phyloP scores from a whole-genome alignment of 1,284 basidiomycete species.

The Mycosarcoma maydis region DNA sequence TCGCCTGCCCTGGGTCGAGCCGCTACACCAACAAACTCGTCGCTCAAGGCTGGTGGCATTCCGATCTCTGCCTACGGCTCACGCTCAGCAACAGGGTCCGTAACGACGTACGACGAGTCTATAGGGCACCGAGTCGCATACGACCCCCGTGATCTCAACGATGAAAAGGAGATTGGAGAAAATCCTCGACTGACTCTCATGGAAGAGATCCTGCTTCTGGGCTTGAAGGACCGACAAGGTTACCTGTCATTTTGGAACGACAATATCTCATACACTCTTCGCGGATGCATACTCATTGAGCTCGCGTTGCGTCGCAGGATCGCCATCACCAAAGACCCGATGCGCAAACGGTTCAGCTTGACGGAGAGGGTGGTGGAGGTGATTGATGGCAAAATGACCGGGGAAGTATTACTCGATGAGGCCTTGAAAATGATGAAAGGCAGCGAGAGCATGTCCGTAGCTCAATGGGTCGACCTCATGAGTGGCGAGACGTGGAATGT shows the following conservation, averaged over 20 bases:
- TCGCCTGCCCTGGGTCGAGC: constrained; percentile 25
- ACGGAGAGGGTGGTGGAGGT: constrained; percentile 61
- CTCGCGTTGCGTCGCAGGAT: constrained; percentile 62
- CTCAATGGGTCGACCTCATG: constrained; percentile 65
- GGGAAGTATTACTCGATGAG: constrained; percentile 65
- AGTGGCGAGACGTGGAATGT: constrained; percentile 67
- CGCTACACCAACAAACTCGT: constrained; percentile 23
- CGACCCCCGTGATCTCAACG: constrained; percentile 88
- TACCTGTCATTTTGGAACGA: constrained; percentile 67
- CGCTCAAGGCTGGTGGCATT: constrained; percentile 15
- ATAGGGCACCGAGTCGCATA: constrained; percentile 75
- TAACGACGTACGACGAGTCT: constrained; percentile 41
- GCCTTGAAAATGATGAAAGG: constrained; percentile 62
- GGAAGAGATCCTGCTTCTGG: constrained; percentile 93
- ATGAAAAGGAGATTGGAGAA: constrained; percentile 77
- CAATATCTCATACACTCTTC: constrained; percentile 65
- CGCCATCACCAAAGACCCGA: constrained; percentile 49
- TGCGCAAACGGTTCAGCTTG: constrained; percentile 39
- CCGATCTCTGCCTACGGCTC: constrained; percentile 27
- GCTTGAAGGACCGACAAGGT: constrained; percentile 84
- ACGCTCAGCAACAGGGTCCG: constrained; percentile 46
- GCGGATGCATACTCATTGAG: constrained; percentile 65
- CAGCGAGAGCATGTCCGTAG: constrained; percentile 56
- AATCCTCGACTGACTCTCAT: constrained; percentile 90
- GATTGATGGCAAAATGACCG: constrained; percentile 59